Base-by-base conservation (phyloP, 192 early-diverging fungal genomes). In the Backusella parvicylindrica region DNA sequence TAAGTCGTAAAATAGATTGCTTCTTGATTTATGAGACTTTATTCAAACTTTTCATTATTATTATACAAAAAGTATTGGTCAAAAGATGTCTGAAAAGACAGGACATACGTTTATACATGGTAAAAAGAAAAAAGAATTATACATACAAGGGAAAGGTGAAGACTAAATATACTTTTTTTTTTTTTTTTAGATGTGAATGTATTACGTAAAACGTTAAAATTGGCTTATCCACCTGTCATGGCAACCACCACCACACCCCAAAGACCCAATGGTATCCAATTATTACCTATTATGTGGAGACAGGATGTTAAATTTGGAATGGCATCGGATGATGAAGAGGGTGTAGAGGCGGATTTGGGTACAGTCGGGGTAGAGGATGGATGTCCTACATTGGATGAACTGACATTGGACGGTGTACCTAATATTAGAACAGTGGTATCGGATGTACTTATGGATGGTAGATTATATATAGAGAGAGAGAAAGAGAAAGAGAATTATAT, bases 361-460 rank as follows among this genome's bases (percentile, higher is more conserved):
- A 85, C 79, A 31, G 80, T 84, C 0, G 85, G 84, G 32, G 73
- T 72, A 13, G 81, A 86, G 49, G 91, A 92, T 53, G 84, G 88
- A 13, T 86, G 86, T 33, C 86, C 91, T 1, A 89, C 88, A 16
- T 75, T 96, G 56, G 88, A 90, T 16, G 94, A 96, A 73, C 89
- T 96, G 36, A 90, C 91, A 35, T 79, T 93, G 33, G 95, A 96
- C 8, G 92, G 93, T 9, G 91, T 95, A 21, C 94, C 92, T 28
- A 90, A 89, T 30, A 92, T 95, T 32, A 84, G 95, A 31, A 90
- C 88, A 78, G 74, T 96, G 41, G 92, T 94, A 9, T 93, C 91
- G 1, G 94, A 96, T 78, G 92, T 96, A 4, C 82, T 94, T 23
- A 81, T 95, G 83, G 95, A 96, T 79, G 89, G 93, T 94, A 83